Base-by-base conservation (phyloP, 148 eudicot species). In the Fagopyrum tataricum region DNA sequence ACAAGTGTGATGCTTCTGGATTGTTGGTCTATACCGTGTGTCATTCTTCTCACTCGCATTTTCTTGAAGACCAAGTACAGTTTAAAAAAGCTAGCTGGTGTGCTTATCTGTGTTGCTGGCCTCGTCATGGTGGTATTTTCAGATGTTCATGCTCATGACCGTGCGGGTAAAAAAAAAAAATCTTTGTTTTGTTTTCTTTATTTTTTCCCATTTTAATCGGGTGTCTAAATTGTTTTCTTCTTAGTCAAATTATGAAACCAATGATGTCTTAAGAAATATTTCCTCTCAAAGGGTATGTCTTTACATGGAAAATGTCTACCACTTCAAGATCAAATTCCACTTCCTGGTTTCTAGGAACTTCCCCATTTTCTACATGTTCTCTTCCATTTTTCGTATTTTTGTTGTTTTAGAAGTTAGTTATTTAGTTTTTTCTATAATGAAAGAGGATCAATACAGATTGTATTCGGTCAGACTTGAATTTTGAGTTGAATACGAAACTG, bases 1-100 rank as follows among this genome's bases (percentile, higher is more conserved):
- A 92, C 95, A 61, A 92, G 97, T 73, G 85, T 90, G 39, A 90
- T 88, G 97, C 91, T 92, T 75, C 85, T 92, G 87, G 97, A 92
- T 85, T 92, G 97, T 81, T 92, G 97, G 97, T 67, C 92, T 59
- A 92, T 92, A 47, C 97, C 97, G 1, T 88, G 86, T 53, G 97
- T 92, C 64, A 83, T 92, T 46, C 52, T 92, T 52, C 85, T 92
- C 46, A 92, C 97, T 21, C 88, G 97, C 88, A 52, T 85, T 70
- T 92, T 92, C 75, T 84, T 92, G 85, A 89, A 89, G 84, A 92
- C 97, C 20, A 90, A 88, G 78, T 91, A 91, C 74, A 86, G 77
- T 75, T 84, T 69, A 82, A 84, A 74, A 79, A 91, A 91, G 79
- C 73, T 86, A 11, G 76, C 74, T 62, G 97, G 97, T 23, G 91